phyloP scores from a whole-genome alignment of 2,329 filamentous ascomycete species.

The Calonectria fujianensis region DNA sequence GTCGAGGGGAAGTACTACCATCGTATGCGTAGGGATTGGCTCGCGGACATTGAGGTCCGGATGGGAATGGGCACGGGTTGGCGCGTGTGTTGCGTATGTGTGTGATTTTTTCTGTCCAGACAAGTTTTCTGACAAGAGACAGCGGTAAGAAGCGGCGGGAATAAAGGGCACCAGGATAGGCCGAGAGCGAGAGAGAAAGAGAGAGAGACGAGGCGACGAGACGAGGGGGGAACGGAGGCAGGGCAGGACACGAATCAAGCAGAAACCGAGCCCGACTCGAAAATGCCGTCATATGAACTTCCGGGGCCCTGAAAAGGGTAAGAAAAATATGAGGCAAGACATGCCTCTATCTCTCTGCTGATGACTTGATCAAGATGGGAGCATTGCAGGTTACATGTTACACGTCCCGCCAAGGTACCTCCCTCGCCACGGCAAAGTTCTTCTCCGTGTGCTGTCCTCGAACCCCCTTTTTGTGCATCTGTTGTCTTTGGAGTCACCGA shows the following conservation, averaged over 20 bases:
- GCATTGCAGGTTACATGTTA: slow-evolving; percentile 16
- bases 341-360: slow-evolving; percentile 4
- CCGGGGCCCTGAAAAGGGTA: slow-evolving; percentile 1
- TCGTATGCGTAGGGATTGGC: slow-evolving; percentile 38
- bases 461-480: background rate
- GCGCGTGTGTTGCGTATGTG: background rate
- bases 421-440: background rate
- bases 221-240: background rate
- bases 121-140: background rate
- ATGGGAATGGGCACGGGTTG: slow-evolving; percentile 29
- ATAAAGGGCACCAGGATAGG: background rate
- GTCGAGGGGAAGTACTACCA: slow-evolving; percentile 1
- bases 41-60: slow-evolving; percentile 46
- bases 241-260: slow-evolving; percentile 1
- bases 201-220: too few relatives aligned
- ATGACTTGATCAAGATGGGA: slow-evolving; percentile 7
- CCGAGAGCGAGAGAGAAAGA: background rate
- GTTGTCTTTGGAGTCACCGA: background rate
- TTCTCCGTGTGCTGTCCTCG: background rate
- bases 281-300: slow-evolving; percentile 28
- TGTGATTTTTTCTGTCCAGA: slow-evolving; percentile 1
- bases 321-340: slow-evolving; percentile 28
- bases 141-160: slow-evolving; percentile 18
- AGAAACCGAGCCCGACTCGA: slow-evolving; percentile 24
- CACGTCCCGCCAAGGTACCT: slow-evolving; percentile 27